These are phyloP conservation scores for Fusarium brevicatenulatum DNA, from an alignment of 2,329 filamentous ascomycete genomes.

Conservation along the genomic window DNA sequence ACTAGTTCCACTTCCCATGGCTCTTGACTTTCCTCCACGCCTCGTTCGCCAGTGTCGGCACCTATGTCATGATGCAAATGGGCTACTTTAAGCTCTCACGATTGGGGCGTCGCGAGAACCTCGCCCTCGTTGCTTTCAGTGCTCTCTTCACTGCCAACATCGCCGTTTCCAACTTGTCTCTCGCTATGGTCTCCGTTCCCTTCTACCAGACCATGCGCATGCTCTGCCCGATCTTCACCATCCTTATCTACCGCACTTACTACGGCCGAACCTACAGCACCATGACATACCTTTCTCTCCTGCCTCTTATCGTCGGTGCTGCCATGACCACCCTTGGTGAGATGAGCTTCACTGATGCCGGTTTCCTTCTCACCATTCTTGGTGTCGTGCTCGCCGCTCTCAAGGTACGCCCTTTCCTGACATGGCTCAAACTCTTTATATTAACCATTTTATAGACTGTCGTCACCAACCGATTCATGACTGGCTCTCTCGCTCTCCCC, in stretches of 20 bases:
- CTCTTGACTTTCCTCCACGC: constrained; percentile 69
- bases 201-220: constrained; percentile 74
- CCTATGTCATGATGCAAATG: constrained; percentile 60
- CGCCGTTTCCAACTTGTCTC: constrained; percentile 71
- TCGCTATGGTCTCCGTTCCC: constrained; percentile 70
- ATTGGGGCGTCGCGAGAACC: constrained; percentile 62
- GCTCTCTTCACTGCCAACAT: constrained; percentile 72
- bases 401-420: constrained; percentile 55
- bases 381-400: constrained; percentile 64
- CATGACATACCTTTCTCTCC: constrained; percentile 67
- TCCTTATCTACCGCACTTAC: constrained; percentile 67
- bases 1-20: constrained; percentile 68
- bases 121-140: constrained; percentile 67
- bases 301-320: constrained; percentile 69
- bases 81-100: constrained; percentile 64
- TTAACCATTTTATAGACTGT: constrained; percentile 58
- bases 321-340: constrained; percentile 70
- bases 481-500: constrained; percentile 65
- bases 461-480: constrained; percentile 72
- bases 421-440: not conserved
- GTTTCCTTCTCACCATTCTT: constrained; percentile 64
- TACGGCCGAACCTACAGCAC: constrained; percentile 65
- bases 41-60: constrained; percentile 66
- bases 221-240: constrained; percentile 69
- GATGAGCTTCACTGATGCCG: constrained; percentile 68